Conservation (phyloP, 2,329 filamentous ascomycete genomes). For the Keithomyces neogunnii region DNA sequence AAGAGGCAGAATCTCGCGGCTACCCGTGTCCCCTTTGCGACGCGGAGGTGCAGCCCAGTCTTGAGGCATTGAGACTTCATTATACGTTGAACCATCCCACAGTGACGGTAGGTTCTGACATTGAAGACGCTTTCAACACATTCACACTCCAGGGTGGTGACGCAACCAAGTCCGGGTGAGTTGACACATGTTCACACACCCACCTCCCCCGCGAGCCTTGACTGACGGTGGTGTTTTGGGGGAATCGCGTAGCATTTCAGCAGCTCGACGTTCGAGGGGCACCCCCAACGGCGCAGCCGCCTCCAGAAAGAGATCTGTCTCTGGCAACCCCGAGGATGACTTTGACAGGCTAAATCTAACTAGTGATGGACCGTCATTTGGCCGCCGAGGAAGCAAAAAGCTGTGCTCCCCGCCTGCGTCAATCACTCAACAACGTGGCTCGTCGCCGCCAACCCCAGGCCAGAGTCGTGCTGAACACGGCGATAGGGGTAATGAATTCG, state of each 20-base stretch:
- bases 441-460: constrained; percentile 13
- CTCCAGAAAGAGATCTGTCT: constrained; percentile 8
- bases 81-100: constrained; percentile 12
- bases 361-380: constrained; percentile 6
- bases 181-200: neutral
- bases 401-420: constrained; percentile 19
- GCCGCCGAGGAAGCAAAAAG: constrained; percentile 16
- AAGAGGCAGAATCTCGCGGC: constrained; percentile 9
- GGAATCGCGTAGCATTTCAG: neutral
- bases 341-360: constrained; percentile 4
- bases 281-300: neutral
- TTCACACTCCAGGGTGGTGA: constrained; percentile 9
- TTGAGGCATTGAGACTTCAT: constrained; percentile 20
- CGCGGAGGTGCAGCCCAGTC: constrained; percentile 13
- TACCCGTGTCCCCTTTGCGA: constrained; percentile 16
- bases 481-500: constrained; percentile 13
- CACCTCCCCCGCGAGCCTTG: neutral
- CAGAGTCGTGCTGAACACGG: constrained; percentile 10
- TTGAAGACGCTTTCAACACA: constrained; percentile 16
- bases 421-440: constrained; percentile 9
- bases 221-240: neutral
- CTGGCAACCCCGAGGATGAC: constrained; percentile 4
- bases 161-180: constrained; percentile 1
- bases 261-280: neutral
- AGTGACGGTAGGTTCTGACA: constrained; percentile 15